phyloP scores from a whole-genome alignment of 352 stramenopile species.

The Phytophthora brassicae region DNA sequence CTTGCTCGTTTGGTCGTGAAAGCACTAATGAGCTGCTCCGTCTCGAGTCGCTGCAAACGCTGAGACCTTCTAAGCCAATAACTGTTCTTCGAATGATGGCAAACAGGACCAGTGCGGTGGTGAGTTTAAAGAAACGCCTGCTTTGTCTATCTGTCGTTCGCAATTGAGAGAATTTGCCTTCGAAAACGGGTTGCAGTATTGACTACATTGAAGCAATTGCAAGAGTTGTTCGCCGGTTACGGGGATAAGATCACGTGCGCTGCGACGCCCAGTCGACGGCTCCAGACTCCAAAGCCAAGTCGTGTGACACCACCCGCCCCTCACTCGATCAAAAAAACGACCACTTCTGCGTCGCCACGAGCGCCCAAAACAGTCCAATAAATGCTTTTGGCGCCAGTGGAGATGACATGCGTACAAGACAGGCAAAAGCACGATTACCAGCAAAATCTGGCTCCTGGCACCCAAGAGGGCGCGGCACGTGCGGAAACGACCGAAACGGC shows the following conservation, averaged over 20 bases:
- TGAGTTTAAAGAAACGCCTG: conserved; percentile 19
- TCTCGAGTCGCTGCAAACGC: conserved; percentile 8
- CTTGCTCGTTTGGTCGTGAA: conserved; percentile 17
- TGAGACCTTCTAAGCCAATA: background rate
- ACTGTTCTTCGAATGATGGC: conserved; percentile 29
- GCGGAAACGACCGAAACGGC: conserved; percentile 18
- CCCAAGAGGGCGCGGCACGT: conserved; percentile 11
- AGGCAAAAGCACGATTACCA: conserved; percentile 8
- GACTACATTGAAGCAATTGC: too few species aligned
- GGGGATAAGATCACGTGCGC: conserved; percentile 19
- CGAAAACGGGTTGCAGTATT: too few species aligned
- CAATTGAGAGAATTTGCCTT: conserved; percentile 13
- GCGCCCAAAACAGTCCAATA: conserved; percentile 1
- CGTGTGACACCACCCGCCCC: background rate
- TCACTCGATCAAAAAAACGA: conserved; percentile 16
- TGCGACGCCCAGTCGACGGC: too few species aligned
- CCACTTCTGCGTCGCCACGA: background rate
- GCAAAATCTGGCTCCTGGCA: background rate
- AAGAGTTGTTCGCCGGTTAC: conserved; percentile 16
- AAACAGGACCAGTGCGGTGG: conserved; percentile 16
- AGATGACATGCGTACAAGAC: conserved; percentile 13
- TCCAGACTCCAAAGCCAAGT: too few species aligned
- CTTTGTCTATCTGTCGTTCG: conserved; percentile 15
- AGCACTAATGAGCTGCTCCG: conserved; percentile 22
- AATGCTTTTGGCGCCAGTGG: conserved; percentile 5